Base-by-base conservation (phyloP, 371 early-diverging fungal genomes). In the Mucor lusitanicus region DNA sequence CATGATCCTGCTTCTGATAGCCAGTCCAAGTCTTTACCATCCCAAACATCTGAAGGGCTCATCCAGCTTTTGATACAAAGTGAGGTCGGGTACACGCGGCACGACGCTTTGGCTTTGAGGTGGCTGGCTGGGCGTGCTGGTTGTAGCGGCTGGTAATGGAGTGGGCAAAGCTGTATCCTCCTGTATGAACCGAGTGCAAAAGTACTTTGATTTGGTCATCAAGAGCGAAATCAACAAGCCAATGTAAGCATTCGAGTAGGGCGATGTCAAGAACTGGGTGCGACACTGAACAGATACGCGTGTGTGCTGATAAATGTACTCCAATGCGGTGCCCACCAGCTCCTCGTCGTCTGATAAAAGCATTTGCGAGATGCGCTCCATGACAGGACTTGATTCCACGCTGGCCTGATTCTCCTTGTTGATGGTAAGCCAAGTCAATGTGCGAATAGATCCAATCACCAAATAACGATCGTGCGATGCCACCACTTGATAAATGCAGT, bases 221-320 rank as follows among this genome's bases (percentile, higher is more conserved):
- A 88, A 60, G 23, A 88, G 70, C 6, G 82, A 79, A 6, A 85
- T 76, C 0, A 88, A 65, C 6, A 79, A 64, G 0, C 82, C 79
- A 57, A 87, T 75, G 67, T 84, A 81, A 3, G 84, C 80, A 42
- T 81, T 81, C 1, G 81, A 75, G 35, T 80, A 75, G 35, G 63
- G 50, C 28, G 71, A 67, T 44, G 68, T 74, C 37, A 85, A 67
- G 7, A 88, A 76, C 27, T 78, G 84, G 8, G 76, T 63, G 7
- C 81, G 71, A 9, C 81, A 80, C 13, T 81, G 73, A 1, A 72
- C 71, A n/a, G 82, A 82, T 33, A 90, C 73, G 23, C 81, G 78
- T 9, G 92, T 83, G 62, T 84, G 88, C 64, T 89, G 87, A 68
- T 92, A 92, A 3, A 91, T 75, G 64, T 88, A 91, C 65, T 94